Conservation (phyloP, 2,329 filamentous ascomycete species). For the Emmonsiellopsis sp. region DNA sequence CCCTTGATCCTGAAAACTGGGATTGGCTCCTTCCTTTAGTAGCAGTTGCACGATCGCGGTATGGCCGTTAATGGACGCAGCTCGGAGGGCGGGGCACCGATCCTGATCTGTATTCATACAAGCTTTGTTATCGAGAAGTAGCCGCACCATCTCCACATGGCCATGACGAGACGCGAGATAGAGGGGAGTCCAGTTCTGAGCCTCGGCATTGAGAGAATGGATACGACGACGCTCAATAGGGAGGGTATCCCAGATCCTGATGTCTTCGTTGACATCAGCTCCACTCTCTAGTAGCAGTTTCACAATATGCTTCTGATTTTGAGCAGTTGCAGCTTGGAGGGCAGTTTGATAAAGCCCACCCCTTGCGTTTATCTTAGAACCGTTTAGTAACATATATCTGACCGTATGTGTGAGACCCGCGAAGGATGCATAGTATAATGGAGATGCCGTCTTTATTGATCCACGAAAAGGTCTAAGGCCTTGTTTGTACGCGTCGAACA, state of each 20-base stretch:
- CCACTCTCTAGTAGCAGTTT: constrained; percentile 11
- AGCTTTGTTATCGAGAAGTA: no score
- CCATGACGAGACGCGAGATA: no score
- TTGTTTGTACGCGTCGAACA: constrained; percentile 1
- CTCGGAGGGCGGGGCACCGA: no score
- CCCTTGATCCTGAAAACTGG: no score
- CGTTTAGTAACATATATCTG: constrained; percentile 6
- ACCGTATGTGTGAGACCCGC: constrained; percentile 6
- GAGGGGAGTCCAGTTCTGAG: background rate
- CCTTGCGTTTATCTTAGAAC: constrained; percentile 8
- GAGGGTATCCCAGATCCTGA: no score
- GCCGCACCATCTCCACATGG: no score
- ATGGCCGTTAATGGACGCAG: no score
- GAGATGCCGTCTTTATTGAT: background rate
- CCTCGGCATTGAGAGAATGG: background rate
- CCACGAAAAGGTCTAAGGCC: background rate
- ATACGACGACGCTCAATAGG: no score
- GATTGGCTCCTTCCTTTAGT: no score
- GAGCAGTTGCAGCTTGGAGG: constrained; percentile 7
- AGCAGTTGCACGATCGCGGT: no score
- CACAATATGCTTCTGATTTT: constrained; percentile 8
- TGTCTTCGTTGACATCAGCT: constrained; percentile 3
- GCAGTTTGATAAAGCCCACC: constrained; percentile 6
- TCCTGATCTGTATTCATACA: no score
- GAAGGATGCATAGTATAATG: constrained; percentile 11